These are phyloP conservation scores for Pleoardoris graminearum DNA, from an alignment of 2,329 filamentous ascomycete genomes.

Conservation along the genomic window DNA sequence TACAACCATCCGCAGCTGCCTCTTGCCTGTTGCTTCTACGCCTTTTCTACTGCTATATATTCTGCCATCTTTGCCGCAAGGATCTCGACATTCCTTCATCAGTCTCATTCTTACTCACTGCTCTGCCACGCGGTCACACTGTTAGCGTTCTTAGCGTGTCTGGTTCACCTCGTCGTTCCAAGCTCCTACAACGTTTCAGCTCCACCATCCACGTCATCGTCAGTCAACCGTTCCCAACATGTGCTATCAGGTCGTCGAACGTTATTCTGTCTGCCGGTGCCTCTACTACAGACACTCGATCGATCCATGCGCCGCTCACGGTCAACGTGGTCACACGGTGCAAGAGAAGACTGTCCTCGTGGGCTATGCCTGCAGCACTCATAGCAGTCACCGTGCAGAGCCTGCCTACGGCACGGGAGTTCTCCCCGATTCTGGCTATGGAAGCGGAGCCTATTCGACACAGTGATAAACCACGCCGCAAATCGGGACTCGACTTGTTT, in stretches of 20 bases:
- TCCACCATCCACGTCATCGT: conserved; percentile 1
- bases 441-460: conserved; percentile 28
- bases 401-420: conserved; percentile 21
- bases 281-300: conserved; percentile 86
- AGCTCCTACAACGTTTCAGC: conserved; percentile 4
- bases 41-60: conserved; percentile 39
- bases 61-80: conserved; percentile 26
- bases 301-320: conserved; percentile 78
- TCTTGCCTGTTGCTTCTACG: conserved; percentile 16
- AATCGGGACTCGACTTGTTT: background rate
- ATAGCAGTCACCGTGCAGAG: conserved; percentile 47
- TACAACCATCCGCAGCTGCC: conserved; percentile 29
- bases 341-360: conserved; percentile 79
- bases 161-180: conserved; percentile 9
- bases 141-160: conserved; percentile 17
- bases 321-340: conserved; percentile 70
- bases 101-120: conserved; percentile 15
- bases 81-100: conserved; percentile 19
- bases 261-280: conserved; percentile 84
- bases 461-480: conserved; percentile 11
- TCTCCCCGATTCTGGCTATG: conserved; percentile 37
- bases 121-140: conserved; percentile 14
- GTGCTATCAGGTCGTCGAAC: conserved; percentile 86
- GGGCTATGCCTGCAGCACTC: conserved; percentile 73
- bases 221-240: conserved; percentile 52